Base-by-base conservation (phyloP, 495 filamentous ascomycete species). In the Cercophora sp. region DNA sequence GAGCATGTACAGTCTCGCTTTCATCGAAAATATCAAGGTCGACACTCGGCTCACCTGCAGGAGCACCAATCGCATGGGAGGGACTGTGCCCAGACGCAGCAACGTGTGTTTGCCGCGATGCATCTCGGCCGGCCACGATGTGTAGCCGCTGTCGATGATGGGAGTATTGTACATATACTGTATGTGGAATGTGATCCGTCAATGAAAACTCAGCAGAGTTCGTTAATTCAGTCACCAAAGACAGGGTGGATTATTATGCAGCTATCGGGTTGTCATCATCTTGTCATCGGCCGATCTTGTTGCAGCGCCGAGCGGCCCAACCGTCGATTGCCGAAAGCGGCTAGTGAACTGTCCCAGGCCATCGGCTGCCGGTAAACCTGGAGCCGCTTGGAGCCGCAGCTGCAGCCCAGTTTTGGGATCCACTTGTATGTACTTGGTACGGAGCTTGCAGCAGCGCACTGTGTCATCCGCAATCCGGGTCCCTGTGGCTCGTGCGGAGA, bases 381-480 rank as follows among this genome's bases (percentile, higher is more conserved):
- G n/a, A n/a, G n/a, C n/a, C n/a, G n/a, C n/a, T n/a, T n/a, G n/a
- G n/a, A 19, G 39, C 39, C 39, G 39, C 39, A 18, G 5, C 4
- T 42, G 39, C 39, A 42, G 39, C 39, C 39, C 39, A 42, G 39
- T 42, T 42, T 42, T 42, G 39, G 39, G 39, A 3, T 42, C 39
- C 39, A 42, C 39, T 42, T 42, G 39, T 42, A 42, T n/a, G n/a
- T n/a, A n/a, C 39, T 42, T 11, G 39, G 39, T 42, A 42, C 39
- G 15, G 11, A 42, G 15, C 39, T 19, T 42, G 39, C 15, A 42
- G 39, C 39, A 42, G 4, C 39, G 39, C 39, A 42, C 39, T 42
- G 39, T 42, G 39, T 42, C 39, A 42, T n/a, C n/a, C 39, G 5
- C 13, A 42, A 42, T 19, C 39, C 18, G 39, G 11, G 39, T n/a